Base-by-base conservation (phyloP, 768 basidiomycete species). In the Hygrocybe punicea region DNA sequence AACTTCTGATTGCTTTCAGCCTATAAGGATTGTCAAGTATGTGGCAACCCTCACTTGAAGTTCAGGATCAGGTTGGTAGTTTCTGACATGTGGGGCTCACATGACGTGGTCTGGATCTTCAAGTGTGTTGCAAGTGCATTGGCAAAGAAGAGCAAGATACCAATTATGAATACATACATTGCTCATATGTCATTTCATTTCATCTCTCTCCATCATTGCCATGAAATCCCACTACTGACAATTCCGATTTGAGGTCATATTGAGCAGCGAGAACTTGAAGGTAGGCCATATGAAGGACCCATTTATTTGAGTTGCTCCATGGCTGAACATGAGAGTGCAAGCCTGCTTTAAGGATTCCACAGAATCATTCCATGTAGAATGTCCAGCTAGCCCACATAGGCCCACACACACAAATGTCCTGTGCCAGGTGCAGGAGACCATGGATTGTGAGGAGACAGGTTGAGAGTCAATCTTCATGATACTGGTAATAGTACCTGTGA, bases 301-400 rank as follows among this genome's bases (percentile, higher is more conserved):
- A 57, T 23, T 65, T 66, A 51, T 62, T 65, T 10, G 74, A 54
- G 34, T 66, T 65, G 1, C 62, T 62, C 63, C 64, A 74, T 16
- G 73, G 75, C 36, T 64, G 56, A 8, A 25, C 16, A 13, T 58
- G 53, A 2, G 65, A 67, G 17, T 57, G 57, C 14, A 76, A 48
- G 6, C 50, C 62, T 0, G 42, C 33, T 39, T 68, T 61, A 9
- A 76, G 61, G 6, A 44, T 53, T 0, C 71, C 72, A 61, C 73
- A 75, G 35, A 63, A 71, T 0, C 68, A 51, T 53, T 77, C 74
- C 63, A 76, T 69, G 21, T 59, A 62, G 53, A 74, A 76, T 1
- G 71, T 65, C 76, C 75, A 76, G 9, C 60, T 67, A 0, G 65
- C 48, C 67, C 73, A 75, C 1, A 67, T 60, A n/a, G 75, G 73